These are phyloP conservation scores for Staphylotrichum longicolle DNA, from an alignment of 495 filamentous ascomycete genomes.

Conservation along the genomic window DNA sequence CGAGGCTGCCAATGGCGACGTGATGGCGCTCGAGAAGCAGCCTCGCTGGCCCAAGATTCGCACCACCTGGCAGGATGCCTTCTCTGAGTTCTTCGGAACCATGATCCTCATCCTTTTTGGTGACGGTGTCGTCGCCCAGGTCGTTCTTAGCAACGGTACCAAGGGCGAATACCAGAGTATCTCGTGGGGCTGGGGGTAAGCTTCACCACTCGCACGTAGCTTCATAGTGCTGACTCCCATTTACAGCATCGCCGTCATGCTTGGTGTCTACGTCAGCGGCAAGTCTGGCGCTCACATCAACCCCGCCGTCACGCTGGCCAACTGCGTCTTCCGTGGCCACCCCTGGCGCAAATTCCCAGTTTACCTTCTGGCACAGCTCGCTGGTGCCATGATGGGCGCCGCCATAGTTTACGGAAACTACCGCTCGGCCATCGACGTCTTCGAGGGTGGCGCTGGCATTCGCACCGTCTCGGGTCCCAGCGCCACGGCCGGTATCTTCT, in stretches of 20 bases:
- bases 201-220: background rate
- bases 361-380: background rate
- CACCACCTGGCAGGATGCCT: slow-evolving; percentile 6
- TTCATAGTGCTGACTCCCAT: background rate
- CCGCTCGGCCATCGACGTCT: slow-evolving; percentile 1
- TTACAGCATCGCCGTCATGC: background rate
- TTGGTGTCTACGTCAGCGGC: slow-evolving; percentile 3
- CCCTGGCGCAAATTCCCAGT: slow-evolving; percentile 2
- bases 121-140: background rate
- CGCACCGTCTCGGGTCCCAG: slow-evolving; percentile 2
- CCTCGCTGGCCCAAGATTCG: slow-evolving; percentile 3
- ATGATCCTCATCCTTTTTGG: slow-evolving; percentile 4
- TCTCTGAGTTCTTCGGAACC: slow-evolving; percentile 2
- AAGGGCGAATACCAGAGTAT: slow-evolving; percentile 6
- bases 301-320: slow-evolving; percentile 7
- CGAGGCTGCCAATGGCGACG: background rate
- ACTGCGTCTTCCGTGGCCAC: slow-evolving; percentile 5
- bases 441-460: slow-evolving; percentile 1
- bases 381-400: background rate
- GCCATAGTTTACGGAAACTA: slow-evolving; percentile 2
- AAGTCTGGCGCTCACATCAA: slow-evolving; percentile 1
- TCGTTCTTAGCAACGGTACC: background rate
- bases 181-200: slow-evolving; percentile 1
- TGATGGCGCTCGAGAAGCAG: background rate
- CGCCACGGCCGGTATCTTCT: background rate